Conservation (phyloP, 1,284 basidiomycete species). For the Chalciporus sp. region DNA sequence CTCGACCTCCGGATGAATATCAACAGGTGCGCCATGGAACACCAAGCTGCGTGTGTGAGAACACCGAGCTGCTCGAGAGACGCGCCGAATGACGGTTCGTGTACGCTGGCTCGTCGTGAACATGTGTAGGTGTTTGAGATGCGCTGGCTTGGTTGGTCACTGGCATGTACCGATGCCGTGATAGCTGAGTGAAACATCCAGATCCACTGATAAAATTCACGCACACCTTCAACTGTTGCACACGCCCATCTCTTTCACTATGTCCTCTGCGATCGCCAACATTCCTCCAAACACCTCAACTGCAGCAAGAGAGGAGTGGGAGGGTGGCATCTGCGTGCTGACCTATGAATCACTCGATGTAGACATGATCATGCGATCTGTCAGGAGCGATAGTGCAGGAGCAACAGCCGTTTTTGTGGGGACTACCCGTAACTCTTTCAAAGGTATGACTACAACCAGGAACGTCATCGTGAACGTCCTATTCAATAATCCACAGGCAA, state of each 20-base stretch:
- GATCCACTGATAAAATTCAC: not conserved
- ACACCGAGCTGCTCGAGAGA: conserved; percentile 9
- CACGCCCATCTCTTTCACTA: not conserved
- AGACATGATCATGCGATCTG: conserved; percentile 57
- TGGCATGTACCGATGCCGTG: not conserved
- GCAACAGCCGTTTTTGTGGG: conserved; percentile 78
- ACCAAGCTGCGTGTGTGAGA: conserved; percentile 2
- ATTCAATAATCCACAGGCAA: conserved; percentile 52
- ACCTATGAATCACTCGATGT: conserved; percentile 62
- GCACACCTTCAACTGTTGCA: not conserved
- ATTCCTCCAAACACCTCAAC: conserved; percentile 42
- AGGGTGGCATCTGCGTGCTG: conserved; percentile 57
- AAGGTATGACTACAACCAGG: conserved; percentile 38
- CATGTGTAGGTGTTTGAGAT: conserved; percentile 17
- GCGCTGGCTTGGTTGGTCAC: not conserved
- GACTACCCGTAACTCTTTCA: conserved; percentile 64
- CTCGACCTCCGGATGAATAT: conserved; percentile 78
- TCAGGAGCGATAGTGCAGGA: conserved; percentile 65
- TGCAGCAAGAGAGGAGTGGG: conserved; percentile 46
- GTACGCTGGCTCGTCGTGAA: conserved; percentile 12
- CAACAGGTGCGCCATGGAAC: conserved; percentile 45
- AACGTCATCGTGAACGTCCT: conserved; percentile 6
- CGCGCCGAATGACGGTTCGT: conserved; percentile 3
- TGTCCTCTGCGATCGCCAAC: conserved; percentile 18
- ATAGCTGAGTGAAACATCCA: no score